A percentile compares a stretch with the other conserved stretches of the same genome.
phyloP scores from a whole-genome alignment of 768 basidiomycete species.

The Suillus americanus region DNA sequence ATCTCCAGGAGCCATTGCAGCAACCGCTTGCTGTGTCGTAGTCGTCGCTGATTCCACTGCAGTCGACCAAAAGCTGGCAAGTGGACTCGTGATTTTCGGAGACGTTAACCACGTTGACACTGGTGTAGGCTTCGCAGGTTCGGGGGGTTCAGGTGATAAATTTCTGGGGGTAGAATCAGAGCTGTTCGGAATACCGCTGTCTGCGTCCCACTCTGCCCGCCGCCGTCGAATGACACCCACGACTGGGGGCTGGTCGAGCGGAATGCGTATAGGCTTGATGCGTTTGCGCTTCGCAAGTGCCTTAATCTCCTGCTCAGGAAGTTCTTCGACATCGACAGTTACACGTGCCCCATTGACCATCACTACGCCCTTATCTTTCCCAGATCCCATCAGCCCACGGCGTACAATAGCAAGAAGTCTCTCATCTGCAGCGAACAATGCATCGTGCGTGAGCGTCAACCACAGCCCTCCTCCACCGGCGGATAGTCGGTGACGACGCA shows the following conservation, averaged over 20 bases:
- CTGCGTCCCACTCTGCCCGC: constrained; percentile 71
- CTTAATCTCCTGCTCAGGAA: constrained; percentile 86
- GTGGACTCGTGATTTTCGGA: constrained; percentile 67
- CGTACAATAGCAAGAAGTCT: constrained; percentile 73
- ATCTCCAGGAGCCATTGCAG: constrained; percentile 65
- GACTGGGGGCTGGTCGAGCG: constrained; percentile 91
- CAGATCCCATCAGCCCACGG: constrained; percentile 55
- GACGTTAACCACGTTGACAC: constrained; percentile 48
- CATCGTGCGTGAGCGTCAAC: constrained; percentile 89
- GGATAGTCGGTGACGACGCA: constrained; percentile 86
- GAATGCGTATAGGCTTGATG: constrained; percentile 80
- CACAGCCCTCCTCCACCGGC: constrained; percentile 89
- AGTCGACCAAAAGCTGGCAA: constrained; percentile 70
- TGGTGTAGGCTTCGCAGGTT: constrained; percentile 11
- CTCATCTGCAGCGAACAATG: constrained; percentile 74
- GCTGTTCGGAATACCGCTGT: constrained; percentile 33
- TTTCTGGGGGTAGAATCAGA: constrained; percentile 17
- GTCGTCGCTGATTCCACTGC: constrained; percentile 72
- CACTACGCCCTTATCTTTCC: constrained; percentile 78
- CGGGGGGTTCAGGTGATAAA: constrained; percentile 21
- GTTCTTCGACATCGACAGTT: constrained; percentile 84
- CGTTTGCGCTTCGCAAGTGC: constrained; percentile 80
- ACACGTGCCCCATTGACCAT: constrained; percentile 89
- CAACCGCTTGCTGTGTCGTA: constrained; percentile 76
- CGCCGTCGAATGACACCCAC: constrained; percentile 67